phyloP scores from a whole-genome alignment of 1,284 basidiomycete genomes.

The Coniophora puteana region DNA sequence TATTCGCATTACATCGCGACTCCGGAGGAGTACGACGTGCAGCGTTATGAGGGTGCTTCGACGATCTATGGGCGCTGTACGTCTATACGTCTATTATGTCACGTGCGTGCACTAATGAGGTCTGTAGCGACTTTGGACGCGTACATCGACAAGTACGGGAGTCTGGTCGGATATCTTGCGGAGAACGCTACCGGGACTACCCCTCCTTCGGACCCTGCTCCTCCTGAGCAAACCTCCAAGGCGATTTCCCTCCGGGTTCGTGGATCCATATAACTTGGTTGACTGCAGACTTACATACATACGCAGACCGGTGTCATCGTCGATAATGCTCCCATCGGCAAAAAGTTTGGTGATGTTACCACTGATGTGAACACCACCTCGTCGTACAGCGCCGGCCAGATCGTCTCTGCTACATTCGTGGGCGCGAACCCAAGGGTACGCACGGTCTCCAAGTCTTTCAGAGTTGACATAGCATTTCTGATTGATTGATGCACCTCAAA shows the following conservation, averaged over 20 bases:
- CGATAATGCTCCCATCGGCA: conserved; percentile 54
- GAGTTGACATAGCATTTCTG: too few relatives aligned
- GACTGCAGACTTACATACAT: not conserved
- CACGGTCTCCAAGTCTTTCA: too few relatives aligned
- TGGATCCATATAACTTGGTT: not conserved
- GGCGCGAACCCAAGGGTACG: conserved; percentile 79
- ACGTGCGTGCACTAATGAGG: conserved; percentile 2
- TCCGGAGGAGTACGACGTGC: conserved; percentile 70
- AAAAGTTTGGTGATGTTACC: conserved; percentile 64
- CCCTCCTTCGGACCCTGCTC: conserved; percentile 59
- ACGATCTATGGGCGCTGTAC: conserved; percentile 76
- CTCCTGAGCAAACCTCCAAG: conserved; percentile 59
- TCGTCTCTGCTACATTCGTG: conserved; percentile 63
- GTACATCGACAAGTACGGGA: conserved; percentile 75
- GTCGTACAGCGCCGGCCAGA: conserved; percentile 54
- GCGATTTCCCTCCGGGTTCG: conserved; percentile 66
- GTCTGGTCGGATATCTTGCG: conserved; percentile 59
- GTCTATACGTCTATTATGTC: conserved; percentile 21
- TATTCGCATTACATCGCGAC: conserved; percentile 78
- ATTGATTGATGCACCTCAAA: not conserved
- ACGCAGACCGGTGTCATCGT: conserved; percentile 57
- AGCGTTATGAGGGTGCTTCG: conserved; percentile 81
- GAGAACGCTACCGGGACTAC: conserved; percentile 43
- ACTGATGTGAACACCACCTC: conserved; percentile 50
- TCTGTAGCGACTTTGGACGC: conserved; percentile 66